A percentile compares a stretch with the other conserved stretches of the same genome.
Conservation (phyloP, 257 asterid genomes). For the Scutellaria barbata region DNA sequence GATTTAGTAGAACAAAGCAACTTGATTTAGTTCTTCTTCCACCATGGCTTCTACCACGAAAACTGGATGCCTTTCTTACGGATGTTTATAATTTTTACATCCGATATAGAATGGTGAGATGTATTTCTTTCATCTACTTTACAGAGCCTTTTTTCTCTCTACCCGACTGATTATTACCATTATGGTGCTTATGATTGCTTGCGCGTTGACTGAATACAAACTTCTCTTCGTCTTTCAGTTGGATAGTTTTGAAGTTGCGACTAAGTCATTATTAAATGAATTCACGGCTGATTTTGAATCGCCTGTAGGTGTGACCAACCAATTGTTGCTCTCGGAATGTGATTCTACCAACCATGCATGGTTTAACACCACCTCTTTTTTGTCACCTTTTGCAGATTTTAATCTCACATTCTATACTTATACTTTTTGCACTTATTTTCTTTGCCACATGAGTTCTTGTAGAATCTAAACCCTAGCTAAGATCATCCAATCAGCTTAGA, state of each 20-base stretch:
- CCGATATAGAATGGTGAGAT: background rate
- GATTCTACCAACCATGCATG: no score
- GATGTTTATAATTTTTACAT: background rate
- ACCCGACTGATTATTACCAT: background rate
- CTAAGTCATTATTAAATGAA: background rate
- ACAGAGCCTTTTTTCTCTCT: no score
- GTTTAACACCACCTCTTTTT: no score
- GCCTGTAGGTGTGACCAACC: constrained; percentile 13
- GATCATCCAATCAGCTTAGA: no score
- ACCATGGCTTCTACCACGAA: background rate
- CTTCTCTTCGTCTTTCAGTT: background rate
- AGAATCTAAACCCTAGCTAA: no score
- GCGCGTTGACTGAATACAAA: background rate
- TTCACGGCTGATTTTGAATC: background rate
- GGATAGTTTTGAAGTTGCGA: background rate
- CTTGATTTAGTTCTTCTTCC: no score
- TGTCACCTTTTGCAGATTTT: no score
- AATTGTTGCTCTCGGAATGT: background rate
- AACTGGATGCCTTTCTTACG: background rate
- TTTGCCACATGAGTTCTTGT: no score
- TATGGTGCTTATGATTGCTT: background rate
- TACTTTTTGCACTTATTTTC: no score
- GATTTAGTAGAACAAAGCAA: background rate
- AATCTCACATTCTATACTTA: no score
- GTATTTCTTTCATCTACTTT: background rate